Base-by-base conservation (phyloP, 306 rosid species). In the Carpinus viminea region DNA sequence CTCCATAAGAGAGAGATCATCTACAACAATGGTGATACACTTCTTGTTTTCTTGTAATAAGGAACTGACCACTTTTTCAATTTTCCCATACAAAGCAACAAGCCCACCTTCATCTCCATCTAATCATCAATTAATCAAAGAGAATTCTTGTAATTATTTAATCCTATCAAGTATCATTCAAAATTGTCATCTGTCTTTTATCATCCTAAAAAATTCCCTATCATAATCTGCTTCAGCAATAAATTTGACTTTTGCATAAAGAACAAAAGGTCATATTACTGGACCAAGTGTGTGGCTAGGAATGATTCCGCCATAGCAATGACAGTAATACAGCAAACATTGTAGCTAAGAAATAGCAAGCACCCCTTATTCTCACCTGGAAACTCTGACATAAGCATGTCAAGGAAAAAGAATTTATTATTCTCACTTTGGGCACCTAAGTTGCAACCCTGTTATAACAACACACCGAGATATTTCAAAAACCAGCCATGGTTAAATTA, bases 1-100 rank as follows among this genome's bases (percentile, higher is more conserved):
- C 88, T 95, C 94, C 83, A 92, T 83, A 34, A 89, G 89, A 73
- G 98, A 88, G 13, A 91, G 75, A 70, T 95, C 99, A 73, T 95
- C 99, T 70, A 95, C 79, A 83, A 95, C 78, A 54, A 93, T 73
- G 77, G 93, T 88, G 71, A 86, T 77, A 75, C 47, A 78, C 64
- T 74, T 79, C 86, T 36, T 80, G 82, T 83, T 84, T 76, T 90
- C 91, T 76, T 87, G 79, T 75, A 81, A 83, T 73, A 85, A 80
- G 74, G 78, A 72, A 66, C 28, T 72, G 79, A 93, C 60, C 75
- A 83, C 79, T 82, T 87, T 86, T 61, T 80, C 91, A 77, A 91
- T 85, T 77, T 90, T 84, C 86, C 87, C 91, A 86, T 86, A 95
- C 73, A 90, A 70, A 76, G 88, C 74, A 81, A 86, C 85, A 86